A percentile compares a stretch with the other conserved stretches of the same genome.
Evolutionary conservation across 2,329 filamentous ascomycete genomes (phyloP).

Genomic region (Colletotrichum sp.): DNA sequence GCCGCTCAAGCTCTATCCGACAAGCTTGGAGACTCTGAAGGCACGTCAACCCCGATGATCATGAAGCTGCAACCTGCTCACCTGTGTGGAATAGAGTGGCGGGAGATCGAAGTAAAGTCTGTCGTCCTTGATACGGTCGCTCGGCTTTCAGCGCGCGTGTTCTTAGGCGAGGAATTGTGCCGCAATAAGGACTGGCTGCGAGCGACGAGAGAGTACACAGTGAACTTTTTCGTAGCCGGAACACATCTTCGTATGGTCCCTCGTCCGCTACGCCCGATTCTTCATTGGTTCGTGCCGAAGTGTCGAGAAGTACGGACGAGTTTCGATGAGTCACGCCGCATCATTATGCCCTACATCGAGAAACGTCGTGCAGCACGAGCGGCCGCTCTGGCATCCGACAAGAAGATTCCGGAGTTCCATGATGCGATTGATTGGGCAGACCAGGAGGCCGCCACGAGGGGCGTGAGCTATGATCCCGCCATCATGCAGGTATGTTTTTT

Average conservation of each 20-base stretch:
- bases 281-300: not conserved
- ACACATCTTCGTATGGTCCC: not conserved
- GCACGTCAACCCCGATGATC: not conserved
- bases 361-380: not conserved
- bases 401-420: not conserved
- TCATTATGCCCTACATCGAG: not conserved
- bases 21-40: not conserved
- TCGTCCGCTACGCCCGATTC: not conserved
- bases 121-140: not conserved
- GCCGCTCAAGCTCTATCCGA: not conserved
- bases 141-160: not conserved
- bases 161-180: not conserved
- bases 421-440: not conserved
- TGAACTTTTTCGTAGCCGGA: not conserved
- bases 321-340: not conserved
- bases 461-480: not conserved
- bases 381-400: not conserved
- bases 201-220: not conserved
- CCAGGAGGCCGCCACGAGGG: not conserved
- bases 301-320: not conserved
- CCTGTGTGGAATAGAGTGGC: not conserved
- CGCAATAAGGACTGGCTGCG: not conserved
- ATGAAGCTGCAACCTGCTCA: accelerated
- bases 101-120: not conserved
- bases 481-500: not conserved